Evolutionary conservation across 805 yeast genomes (phyloP).

Genomic region (Kuraishia hungarica): DNA sequence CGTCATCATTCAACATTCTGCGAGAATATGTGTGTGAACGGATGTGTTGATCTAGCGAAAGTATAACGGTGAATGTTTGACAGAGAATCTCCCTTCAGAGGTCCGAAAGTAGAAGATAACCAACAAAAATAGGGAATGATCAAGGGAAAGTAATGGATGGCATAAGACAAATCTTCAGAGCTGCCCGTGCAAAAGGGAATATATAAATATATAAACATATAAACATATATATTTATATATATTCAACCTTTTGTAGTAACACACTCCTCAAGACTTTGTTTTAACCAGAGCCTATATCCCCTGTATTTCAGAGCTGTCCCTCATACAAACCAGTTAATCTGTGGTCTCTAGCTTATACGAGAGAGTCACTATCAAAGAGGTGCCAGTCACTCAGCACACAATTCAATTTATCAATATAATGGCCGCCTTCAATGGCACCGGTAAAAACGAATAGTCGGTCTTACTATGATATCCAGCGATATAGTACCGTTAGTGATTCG

Average conservation of each 20-base stretch:
- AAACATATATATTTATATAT: too few species aligned
- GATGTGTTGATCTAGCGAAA: background rate
- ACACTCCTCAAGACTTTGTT: background rate
- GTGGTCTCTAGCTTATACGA: background rate
- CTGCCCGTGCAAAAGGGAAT: background rate
- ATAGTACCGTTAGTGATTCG: too few species aligned
- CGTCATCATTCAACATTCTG: background rate
- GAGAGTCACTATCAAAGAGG: background rate
- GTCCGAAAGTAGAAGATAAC: too few species aligned
- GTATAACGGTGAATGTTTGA: background rate
- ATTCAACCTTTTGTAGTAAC: background rate
- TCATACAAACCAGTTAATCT: background rate
- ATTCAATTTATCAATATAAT: background rate
- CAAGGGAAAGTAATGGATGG: background rate
- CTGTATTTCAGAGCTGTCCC: background rate
- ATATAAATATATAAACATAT: too few species aligned
- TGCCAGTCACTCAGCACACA: background rate
- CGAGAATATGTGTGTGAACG: background rate
- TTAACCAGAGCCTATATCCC: background rate
- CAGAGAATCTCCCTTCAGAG: too few species aligned
- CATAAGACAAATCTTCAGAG: background rate
- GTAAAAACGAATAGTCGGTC: too few species aligned
- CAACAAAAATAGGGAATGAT: background rate
- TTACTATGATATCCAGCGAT: too few species aligned
- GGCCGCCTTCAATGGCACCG: background rate